Percentiles rank a stretch among this genome's conserved stretches.
phyloP scores from a whole-genome alignment of 108 stramenopile species.

The Cyclostephanos tholiformis region DNA sequence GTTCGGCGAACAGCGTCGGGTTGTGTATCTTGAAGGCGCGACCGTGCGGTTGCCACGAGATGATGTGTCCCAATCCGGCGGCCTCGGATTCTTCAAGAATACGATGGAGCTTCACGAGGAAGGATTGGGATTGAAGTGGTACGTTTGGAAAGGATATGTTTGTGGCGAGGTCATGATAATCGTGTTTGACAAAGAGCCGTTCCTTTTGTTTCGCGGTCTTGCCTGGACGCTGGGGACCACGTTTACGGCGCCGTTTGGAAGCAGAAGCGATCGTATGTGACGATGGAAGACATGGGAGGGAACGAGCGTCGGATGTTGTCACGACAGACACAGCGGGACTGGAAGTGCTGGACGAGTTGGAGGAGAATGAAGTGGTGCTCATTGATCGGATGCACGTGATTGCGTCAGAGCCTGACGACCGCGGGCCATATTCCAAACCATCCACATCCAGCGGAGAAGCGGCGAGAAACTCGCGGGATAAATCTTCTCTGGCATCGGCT shows the following conservation, averaged over 20 bases:
- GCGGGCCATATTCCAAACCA: background rate
- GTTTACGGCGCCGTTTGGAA: constrained; percentile 40
- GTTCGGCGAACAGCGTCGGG: constrained; percentile 28
- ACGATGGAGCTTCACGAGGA: constrained; percentile 46
- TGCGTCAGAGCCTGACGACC: background rate
- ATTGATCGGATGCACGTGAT: background rate
- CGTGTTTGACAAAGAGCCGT: constrained; percentile 76
- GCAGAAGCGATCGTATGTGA: background rate
- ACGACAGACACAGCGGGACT: background rate
- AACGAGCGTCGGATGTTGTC: background rate
- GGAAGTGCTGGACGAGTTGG: background rate
- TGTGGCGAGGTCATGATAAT: constrained; percentile 68
- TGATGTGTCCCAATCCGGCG: constrained; percentile 35
- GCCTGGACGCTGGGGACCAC: constrained; percentile 77
- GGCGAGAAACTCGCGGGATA: background rate
- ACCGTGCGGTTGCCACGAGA: constrained; percentile 59
- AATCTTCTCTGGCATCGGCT: background rate
- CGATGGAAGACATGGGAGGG: background rate
- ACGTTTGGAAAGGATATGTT: background rate
- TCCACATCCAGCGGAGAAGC: background rate
- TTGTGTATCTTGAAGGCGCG: constrained; percentile 39
- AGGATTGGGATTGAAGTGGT: constrained; percentile 12
- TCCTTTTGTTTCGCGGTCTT: constrained; percentile 71
- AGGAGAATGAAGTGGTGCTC: background rate
- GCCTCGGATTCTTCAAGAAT: constrained; percentile 29